These are phyloP conservation scores for Carex littledalei DNA, from an alignment of 176 grass and related monocot genomes.

Conservation along the genomic window DNA sequence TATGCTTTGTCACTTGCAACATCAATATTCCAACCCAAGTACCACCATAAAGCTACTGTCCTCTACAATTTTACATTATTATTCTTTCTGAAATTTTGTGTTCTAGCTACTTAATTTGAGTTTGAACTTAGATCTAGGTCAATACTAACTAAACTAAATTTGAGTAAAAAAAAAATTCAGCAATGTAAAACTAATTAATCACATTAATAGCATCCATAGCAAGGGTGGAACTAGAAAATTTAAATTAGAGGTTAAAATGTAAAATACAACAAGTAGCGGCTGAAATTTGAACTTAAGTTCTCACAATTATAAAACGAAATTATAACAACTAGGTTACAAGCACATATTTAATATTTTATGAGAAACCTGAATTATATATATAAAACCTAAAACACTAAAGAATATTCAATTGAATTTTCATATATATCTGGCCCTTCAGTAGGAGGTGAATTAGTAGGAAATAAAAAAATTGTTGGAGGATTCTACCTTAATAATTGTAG, in stretches of 20 bases:
- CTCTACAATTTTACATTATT: background rate
- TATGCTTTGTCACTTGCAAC: conserved; percentile 29
- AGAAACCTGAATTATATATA: too few species aligned
- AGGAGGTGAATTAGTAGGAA: too few species aligned
- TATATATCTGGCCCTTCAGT: too few species aligned
- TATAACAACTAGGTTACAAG: too few species aligned
- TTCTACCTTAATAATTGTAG: background rate
- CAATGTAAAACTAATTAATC: background rate
- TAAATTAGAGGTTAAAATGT: too few species aligned
- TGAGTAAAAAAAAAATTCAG: background rate
- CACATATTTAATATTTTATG: too few species aligned
- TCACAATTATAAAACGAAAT: too few species aligned
- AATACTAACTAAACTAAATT: background rate
- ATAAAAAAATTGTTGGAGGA: background rate
- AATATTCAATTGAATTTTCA: too few species aligned
- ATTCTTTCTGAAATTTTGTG: background rate
- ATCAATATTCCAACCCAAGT: conserved; percentile 11
- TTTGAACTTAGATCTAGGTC: background rate
- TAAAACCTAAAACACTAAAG: too few species aligned
- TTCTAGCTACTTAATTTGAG: background rate
- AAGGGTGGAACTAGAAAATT: too few species aligned
- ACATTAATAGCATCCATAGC: background rate
- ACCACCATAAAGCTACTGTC: background rate
- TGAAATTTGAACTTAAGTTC: too few species aligned
- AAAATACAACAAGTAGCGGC: too few species aligned